Evolutionary conservation across 2,329 filamentous ascomycete genomes (phyloP).

Genomic region (Parastagonospora avenae): DNA sequence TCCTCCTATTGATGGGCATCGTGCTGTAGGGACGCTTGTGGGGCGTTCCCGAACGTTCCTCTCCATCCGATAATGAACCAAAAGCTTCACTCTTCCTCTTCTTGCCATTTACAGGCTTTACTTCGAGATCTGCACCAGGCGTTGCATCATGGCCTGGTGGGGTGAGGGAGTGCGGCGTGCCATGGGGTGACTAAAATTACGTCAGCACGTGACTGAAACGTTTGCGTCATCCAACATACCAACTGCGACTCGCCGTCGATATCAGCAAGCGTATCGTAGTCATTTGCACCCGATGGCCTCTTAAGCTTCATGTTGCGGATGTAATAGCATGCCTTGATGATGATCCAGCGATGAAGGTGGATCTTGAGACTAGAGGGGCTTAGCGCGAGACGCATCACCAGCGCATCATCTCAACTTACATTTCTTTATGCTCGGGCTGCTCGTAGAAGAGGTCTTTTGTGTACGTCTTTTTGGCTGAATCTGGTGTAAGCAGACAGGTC

Average conservation of each 20-base stretch:
- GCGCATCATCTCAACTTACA: conserved; percentile 25
- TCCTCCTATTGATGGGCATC: conserved; percentile 29
- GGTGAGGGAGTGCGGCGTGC: conserved; percentile 34
- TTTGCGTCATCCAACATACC: conserved; percentile 7
- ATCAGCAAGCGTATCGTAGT: conserved; percentile 38
- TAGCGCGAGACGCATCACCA: conserved; percentile 11
- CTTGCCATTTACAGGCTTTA: conserved; percentile 28
- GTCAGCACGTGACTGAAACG: conserved; percentile 17
- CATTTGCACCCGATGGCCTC: conserved; percentile 35
- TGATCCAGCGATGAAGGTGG: conserved; percentile 46
- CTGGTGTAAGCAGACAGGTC: conserved; percentile 37
- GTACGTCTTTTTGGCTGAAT: conserved; percentile 43
- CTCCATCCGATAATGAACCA: conserved; percentile 36
- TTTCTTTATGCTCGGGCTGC: conserved; percentile 38
- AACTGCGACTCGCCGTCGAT: conserved; percentile 31
- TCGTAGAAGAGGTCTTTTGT: conserved; percentile 41
- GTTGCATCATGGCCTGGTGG: conserved; percentile 27
- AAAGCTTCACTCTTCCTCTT: conserved; percentile 44
- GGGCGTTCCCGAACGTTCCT: conserved; percentile 29
- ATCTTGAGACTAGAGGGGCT: conserved; percentile 36
- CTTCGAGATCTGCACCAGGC: conserved; percentile 26
- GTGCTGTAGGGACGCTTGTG: conserved; percentile 38
- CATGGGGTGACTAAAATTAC: conserved; percentile 32
- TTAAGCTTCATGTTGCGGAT: conserved; percentile 47
- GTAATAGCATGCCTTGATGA: conserved; percentile 48